These are phyloP conservation scores for Parasitella parasitica DNA, from an alignment of 371 early-diverging fungal genomes.

Conservation along the genomic window DNA sequence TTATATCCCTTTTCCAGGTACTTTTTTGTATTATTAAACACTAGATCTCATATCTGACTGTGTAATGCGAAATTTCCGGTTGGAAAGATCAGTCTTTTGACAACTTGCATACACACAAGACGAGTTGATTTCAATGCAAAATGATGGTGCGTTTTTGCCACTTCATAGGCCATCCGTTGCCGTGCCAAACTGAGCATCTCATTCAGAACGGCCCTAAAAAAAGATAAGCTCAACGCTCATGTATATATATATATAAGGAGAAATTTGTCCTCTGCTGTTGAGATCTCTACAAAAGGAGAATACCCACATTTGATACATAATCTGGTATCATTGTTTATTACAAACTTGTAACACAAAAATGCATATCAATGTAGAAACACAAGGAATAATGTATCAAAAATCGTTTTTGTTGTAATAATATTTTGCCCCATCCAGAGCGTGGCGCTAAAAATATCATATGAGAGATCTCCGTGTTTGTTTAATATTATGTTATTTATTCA, in stretches of 20 bases:
- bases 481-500: neutral
- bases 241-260: too few species aligned
- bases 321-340: neutral
- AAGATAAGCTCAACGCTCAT: too few species aligned
- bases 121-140: neutral
- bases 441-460: neutral
- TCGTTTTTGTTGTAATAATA: neutral
- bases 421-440: neutral
- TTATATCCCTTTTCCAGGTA: slow-evolving; percentile 4
- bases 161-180: too few species aligned
- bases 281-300: neutral
- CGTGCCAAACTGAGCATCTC: too few species aligned
- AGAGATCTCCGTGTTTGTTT: neutral
- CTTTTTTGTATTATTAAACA: neutral
- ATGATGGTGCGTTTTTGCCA: neutral
- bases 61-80: slow-evolving; percentile 7
- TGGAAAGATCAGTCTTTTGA: slow-evolving; percentile 8
- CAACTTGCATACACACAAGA: slow-evolving; percentile 9
- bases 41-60: slow-evolving; percentile 5
- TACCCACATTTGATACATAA: neutral
- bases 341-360: neutral
- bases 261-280: neutral
- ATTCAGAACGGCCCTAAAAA: too few species aligned
- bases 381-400: neutral
- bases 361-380: neutral